Base-by-base conservation (phyloP, 2,329 filamentous ascomycete genomes). In the Ophiostoma australiae region DNA sequence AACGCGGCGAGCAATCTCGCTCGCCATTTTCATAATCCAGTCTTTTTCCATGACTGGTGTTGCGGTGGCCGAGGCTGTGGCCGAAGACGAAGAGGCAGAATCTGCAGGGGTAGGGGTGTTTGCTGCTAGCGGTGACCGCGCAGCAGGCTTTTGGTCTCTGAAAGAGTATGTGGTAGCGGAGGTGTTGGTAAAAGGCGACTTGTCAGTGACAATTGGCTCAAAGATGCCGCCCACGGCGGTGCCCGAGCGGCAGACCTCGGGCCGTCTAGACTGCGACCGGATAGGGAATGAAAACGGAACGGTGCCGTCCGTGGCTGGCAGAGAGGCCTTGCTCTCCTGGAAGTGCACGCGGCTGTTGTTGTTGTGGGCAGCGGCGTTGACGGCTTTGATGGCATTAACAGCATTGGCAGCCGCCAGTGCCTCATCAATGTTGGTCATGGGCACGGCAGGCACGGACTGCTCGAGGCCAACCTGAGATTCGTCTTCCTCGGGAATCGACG, bases 11-110 rank as follows among this genome's bases (percentile, higher is more conserved):
- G 93, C 93, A 76, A 98, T 94, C 80, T 98, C 95, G 74, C 90
- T 90, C 5, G 94, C 94, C 87, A 99, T 95, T 82, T 97, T 95
- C 82, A 90, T 89, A 81, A 95, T 91, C 91, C 92, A 95, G 2
- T 91, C 92, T 79, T 93, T 90, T 78, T 93, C 91, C 35, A 92
- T 82, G 68, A 93, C 91, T 37, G 85, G 83, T 23, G 67, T 35
- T 35, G 41, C 31, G 23, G 66, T 67, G 37, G 39, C 37, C 23
- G 66, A 11, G 63, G n/a, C 63, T 6, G 63, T 13, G 3, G 63
- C n/a, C n/a, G 61, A 31, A 31, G 27, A 11, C 31, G 44, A 48
- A 7, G 44, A n/a, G 17, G 44, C 44, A 48, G 17, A 20, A 33
- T 66, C 35, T 13, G 39, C 48, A 69, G 55, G 23, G 61, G 58